phyloP scores from a whole-genome alignment of 78 protist genomes.

The Guillardia theta region DNA sequence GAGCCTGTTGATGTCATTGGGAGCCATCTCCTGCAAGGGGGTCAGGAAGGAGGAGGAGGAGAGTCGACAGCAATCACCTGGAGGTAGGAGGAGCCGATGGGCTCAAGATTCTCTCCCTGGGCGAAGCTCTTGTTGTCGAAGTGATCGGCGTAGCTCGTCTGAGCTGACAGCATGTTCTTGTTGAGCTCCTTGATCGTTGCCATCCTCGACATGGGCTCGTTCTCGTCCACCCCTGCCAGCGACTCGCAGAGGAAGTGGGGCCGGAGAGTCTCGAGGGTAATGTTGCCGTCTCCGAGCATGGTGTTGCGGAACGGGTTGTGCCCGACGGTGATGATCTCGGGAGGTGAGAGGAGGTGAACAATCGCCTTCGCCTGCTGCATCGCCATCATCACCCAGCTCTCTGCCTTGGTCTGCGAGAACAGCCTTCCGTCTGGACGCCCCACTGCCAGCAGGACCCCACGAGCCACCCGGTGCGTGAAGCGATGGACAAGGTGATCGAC shows the following conservation, averaged over 20 bases:
- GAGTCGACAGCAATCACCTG: no score
- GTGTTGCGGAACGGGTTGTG: not conserved
- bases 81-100: no score
- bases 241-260: constrained; percentile 25
- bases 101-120: no score
- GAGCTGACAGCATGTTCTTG: no score
- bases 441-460: constrained; percentile 45
- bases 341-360: not conserved
- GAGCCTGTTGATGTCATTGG: no score
- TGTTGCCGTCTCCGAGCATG: not conserved
- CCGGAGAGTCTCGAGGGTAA: not conserved
- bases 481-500: constrained; percentile 46
- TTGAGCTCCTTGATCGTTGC: not conserved
- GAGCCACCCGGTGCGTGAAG: constrained; percentile 54
- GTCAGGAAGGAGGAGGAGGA: no score
- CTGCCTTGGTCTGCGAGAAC: constrained; percentile 1
- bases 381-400: not conserved
- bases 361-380: constrained; percentile 9
- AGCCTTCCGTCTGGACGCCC: constrained; percentile 58
- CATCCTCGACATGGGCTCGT: not conserved
- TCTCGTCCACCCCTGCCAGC: not conserved
- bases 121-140: no score
- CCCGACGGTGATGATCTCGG: constrained; percentile 16
- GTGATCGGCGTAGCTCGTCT: no score
- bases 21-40: no score